Evolutionary conservation across 2,329 filamentous ascomycete species (phyloP).

Genomic region (Hypoxylon sp.): DNA sequence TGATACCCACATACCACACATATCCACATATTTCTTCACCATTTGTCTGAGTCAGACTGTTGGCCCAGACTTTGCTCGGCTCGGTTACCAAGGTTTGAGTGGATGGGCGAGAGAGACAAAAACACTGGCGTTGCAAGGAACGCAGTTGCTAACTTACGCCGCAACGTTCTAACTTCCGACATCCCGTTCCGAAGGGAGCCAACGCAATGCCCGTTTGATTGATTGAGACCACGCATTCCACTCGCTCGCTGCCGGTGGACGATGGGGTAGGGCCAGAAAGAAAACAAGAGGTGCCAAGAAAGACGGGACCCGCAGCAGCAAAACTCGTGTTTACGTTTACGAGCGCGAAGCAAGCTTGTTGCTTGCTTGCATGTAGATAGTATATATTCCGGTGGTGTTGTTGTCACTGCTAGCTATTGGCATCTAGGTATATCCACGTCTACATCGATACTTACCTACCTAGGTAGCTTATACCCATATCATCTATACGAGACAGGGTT

Average conservation of each 20-base stretch:
- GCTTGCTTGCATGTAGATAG: neutral
- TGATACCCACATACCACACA: slow-evolving; percentile 27
- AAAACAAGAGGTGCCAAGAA: neutral
- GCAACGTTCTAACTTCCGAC: neutral
- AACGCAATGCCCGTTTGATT: neutral
- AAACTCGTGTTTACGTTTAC: neutral
- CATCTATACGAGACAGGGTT: neutral
- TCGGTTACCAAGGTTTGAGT: too few relatives aligned
- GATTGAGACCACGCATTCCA: slow-evolving; percentile 9
- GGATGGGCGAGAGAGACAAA: slow-evolving; percentile 4
- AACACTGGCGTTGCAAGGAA: too few relatives aligned
- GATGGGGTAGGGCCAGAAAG: neutral
- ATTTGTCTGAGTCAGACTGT: neutral
- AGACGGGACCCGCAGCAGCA: neutral
- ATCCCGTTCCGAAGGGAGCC: slow-evolving; percentile 1
- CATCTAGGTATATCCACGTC: slow-evolving; percentile 5
- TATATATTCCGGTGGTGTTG: neutral
- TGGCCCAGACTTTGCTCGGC: neutral
- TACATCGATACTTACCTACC: too few relatives aligned
- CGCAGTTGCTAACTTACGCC: too few relatives aligned
- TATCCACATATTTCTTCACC: slow-evolving; percentile 1
- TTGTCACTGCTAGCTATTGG: neutral
- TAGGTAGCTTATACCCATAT: too few relatives aligned
- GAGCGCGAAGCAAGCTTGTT: too few relatives aligned
- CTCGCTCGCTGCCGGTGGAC: neutral